phyloP scores from a whole-genome alignment of 2,329 filamentous ascomycete genomes.

The Xylariaceae sp. region DNA sequence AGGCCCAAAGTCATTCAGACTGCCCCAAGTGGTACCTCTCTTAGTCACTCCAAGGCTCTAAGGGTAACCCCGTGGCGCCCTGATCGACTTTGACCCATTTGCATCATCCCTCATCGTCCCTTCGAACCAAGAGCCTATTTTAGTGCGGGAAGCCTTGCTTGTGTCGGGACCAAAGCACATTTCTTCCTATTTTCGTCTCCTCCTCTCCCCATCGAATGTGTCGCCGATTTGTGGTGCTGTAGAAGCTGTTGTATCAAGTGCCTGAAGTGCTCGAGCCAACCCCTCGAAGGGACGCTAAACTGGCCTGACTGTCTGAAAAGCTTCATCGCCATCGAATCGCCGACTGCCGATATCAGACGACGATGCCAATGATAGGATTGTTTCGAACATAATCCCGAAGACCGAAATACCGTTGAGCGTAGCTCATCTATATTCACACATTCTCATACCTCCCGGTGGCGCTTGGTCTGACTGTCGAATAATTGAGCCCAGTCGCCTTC shows the following conservation, averaged over 20 bases:
- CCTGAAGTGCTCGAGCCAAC: too few species aligned
- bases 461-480: background rate
- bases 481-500: background rate
- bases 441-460: constrained; percentile 4
- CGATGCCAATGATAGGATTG: constrained; percentile 8
- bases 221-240: too few species aligned
- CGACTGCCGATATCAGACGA: constrained; percentile 5
- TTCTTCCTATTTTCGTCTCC: background rate
- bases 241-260: too few species aligned
- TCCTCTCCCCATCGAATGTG: too few species aligned
- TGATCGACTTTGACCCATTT: constrained; percentile 1
- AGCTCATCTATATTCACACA: too few species aligned
- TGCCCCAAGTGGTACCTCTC: constrained; percentile 3
- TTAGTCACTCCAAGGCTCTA: constrained; percentile 13
- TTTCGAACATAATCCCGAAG: constrained; percentile 5
- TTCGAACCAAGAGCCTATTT: constrained; percentile 14
- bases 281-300: too few species aligned
- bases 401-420: too few species aligned
- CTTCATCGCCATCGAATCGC: constrained; percentile 2
- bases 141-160: constrained; percentile 13
- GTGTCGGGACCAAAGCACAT: background rate
- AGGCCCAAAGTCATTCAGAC: background rate
- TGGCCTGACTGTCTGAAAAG: background rate
- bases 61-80: constrained; percentile 11
- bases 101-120: constrained; percentile 16